Evolutionary conservation across 163 green algal genomes (phyloP), one percentile per base, ranked within the genome.

Genomic region (Scenedesmus sp.): DNA sequence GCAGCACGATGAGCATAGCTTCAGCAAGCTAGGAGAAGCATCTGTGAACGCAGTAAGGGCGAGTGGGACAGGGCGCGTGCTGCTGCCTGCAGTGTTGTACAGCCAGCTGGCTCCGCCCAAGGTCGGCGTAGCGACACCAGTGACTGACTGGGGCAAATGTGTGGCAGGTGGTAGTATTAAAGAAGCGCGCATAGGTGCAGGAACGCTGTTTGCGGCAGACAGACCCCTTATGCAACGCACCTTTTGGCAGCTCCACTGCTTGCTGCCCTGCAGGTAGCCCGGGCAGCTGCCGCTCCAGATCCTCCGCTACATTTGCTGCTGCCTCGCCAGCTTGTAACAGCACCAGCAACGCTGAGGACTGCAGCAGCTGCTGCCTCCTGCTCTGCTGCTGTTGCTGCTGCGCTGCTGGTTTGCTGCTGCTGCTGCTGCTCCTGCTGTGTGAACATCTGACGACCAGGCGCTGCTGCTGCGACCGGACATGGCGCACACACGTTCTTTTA

Each of bases 241-340:
- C 23, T 81, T 89, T 89, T 0, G 84, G 84, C 12, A 89, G 84
- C 12, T 89, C 84, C 18, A 26, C 70, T 79, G 70, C 70, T 79
- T 46, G 84, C 12, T 34, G 84, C n/a, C 34, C 54, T 52, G 18
- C 60, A 15, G 84, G 84, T n/a, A 79, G 13, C 6, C 59, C 60
- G 20, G 84, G 84, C 64, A 89, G 60, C 34, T 81, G 60, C n/a
- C 62, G 55, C 34, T 89, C 84, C 16, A 89, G 60, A 62, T 89
- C 84, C 6, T 59, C 56, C 12, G 64, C n/a, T 26, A 89, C 34
- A 62, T 81, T 8, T 82, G 60, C 84, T 81, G 60, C 34, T 82
- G 84, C 84, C 76, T 59, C n/a, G 12, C 34, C 34, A 56, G 76
- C 76, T 84, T 23, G 76, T 26, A 84, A 6, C 13, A 4, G 13